phyloP scores from a whole-genome alignment of 139 green algal species.

The Eudorina sp. region DNA sequence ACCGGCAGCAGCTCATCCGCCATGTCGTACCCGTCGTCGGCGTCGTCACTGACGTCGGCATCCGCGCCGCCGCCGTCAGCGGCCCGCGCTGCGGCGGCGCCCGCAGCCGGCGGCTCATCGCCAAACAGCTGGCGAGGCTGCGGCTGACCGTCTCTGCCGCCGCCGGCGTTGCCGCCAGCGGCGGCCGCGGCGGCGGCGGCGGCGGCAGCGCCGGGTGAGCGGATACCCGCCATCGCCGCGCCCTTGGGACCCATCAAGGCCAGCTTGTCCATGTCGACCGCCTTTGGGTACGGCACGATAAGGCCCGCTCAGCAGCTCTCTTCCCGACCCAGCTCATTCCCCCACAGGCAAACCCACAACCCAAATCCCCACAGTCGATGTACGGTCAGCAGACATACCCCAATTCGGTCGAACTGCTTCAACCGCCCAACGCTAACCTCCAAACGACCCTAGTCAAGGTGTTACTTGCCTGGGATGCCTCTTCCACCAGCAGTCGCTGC shows the following conservation, averaged over 20 bases:
- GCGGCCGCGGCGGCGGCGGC: not conserved
- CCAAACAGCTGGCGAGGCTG: not conserved
- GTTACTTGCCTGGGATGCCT: not conserved
- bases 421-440: too few relatives aligned
- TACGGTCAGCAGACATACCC: too few relatives aligned
- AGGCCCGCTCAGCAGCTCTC: too few relatives aligned
- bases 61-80: not conserved
- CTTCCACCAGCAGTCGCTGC: not conserved
- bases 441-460: too few relatives aligned
- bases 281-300: not conserved
- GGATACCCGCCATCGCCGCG: conserved; percentile 9
- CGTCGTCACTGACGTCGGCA: not conserved
- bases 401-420: too few relatives aligned
- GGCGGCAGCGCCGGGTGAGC: not conserved
- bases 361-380: too few relatives aligned
- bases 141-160: not conserved
- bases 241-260: conserved; percentile 18
- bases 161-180: not conserved
- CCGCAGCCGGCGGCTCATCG: not conserved
- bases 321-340: too few relatives aligned
- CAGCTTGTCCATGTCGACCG: conserved; percentile 36
- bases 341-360: too few relatives aligned
- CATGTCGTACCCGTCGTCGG: conserved; percentile 6
- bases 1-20: conserved; percentile 36
- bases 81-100: not conserved